Conservation (phyloP, 2,329 filamentous ascomycete species). For the Cladosporium sp. region DNA sequence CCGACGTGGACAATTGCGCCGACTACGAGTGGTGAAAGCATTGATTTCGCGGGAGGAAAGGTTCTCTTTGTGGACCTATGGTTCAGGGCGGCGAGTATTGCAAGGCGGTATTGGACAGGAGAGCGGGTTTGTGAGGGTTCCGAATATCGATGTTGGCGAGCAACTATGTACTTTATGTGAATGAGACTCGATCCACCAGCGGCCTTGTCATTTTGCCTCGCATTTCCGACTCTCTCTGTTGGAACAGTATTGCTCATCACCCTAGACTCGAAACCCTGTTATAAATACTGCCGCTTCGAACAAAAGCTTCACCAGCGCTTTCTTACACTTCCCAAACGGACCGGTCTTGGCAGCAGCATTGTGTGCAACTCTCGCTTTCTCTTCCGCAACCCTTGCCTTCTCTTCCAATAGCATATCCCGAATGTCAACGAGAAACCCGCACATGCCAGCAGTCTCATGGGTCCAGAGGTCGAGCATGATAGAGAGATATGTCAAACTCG, state of each 20-base stretch:
- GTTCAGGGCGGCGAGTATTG: no score
- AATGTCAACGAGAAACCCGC: neutral
- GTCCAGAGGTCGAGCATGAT: neutral
- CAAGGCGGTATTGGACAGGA: neutral
- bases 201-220: neutral
- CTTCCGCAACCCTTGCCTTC: neutral
- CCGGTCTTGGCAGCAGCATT: neutral
- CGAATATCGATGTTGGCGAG: neutral
- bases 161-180: neutral
- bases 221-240: neutral
- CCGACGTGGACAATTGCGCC: no score
- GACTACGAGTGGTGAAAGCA: no score
- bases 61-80: no score
- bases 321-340: neutral
- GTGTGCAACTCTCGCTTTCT: no score
- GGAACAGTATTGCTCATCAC: neutral
- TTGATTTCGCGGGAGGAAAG: no score
- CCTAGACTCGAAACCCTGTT: neutral
- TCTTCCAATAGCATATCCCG: neutral
- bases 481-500: neutral
- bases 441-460: neutral
- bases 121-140: neutral
- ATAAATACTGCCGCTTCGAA: neutral
- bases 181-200: neutral
- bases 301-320: neutral